Evolutionary conservation across 2,329 filamentous ascomycete genomes (phyloP).

Genomic region (Coniochaeta sp.): DNA sequence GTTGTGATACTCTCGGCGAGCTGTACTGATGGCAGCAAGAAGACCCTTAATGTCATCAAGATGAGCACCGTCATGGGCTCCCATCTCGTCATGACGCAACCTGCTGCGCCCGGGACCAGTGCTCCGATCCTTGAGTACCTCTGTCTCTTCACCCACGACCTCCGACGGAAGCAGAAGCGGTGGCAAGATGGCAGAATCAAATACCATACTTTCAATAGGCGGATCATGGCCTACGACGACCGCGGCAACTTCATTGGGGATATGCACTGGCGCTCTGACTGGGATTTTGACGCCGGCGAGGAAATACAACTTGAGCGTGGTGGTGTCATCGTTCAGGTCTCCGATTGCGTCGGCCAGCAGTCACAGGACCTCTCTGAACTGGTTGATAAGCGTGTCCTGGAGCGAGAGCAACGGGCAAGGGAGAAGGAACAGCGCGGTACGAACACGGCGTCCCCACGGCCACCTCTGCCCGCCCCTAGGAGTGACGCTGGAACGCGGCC

Average conservation of each 20-base stretch:
- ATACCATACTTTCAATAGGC: slow-evolving; percentile 85
- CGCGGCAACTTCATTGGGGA: slow-evolving; percentile 76
- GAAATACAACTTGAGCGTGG: slow-evolving; percentile 73
- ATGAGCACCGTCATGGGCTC: slow-evolving; percentile 12
- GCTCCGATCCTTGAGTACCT: slow-evolving; percentile 74
- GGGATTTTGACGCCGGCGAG: slow-evolving; percentile 69
- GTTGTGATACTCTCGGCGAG: not conserved
- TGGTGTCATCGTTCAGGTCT: slow-evolving; percentile 71
- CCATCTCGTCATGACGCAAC: not conserved
- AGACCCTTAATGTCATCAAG: not conserved
- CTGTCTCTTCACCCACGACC: slow-evolving; percentile 81
- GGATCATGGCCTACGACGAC: slow-evolving; percentile 85
- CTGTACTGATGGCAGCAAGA: not conserved
- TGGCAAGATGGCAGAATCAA: slow-evolving; percentile 90
- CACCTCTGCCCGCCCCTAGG: not conserved
- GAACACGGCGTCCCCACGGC: slow-evolving; percentile 13
- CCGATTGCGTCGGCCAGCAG: slow-evolving; percentile 62
- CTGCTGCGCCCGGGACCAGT: slow-evolving; percentile 42
- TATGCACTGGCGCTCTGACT: slow-evolving; percentile 66
- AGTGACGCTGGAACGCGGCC: not conserved
- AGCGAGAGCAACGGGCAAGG: slow-evolving; percentile 33
- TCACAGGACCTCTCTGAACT: slow-evolving; percentile 74
- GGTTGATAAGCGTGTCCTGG: slow-evolving; percentile 59
- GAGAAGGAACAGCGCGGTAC: not conserved
- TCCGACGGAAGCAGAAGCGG: slow-evolving; percentile 79